Base-by-base conservation (phyloP, 78 protist species). In the Polysphondylium violaceum region DNA sequence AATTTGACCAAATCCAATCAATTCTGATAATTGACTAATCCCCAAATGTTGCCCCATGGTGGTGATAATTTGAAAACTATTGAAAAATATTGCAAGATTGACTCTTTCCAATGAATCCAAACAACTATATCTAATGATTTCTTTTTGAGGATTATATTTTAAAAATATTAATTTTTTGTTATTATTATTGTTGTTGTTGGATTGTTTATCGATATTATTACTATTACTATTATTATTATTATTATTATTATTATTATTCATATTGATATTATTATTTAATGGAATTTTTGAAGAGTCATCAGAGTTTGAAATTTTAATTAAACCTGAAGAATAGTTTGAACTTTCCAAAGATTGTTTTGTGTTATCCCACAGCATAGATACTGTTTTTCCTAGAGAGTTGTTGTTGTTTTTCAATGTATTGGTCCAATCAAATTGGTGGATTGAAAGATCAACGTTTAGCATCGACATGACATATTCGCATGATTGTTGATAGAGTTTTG, bases 71-170 rank as follows among this genome's bases (percentile, higher is more conserved):
- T 83, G 91, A 44, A 83, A 83, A 29, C 51, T 29, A 8, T 59
- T 41, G 44, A 83, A 83, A 31, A 68, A 83, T 41, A 50, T 55
- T 1, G 29, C 91, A 33, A 83, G 55, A 59, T 83, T 83, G 3
- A 83, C 91, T 21, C 91, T 8, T 59, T 83, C 91, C 43, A 83
- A 56, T 58, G 91, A 83, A 27, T 83, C 91, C 12, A 83, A 40
- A 33, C 91, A 83, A 59, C 72, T 83, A 33, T 56, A 83, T 59
- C 76, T 69, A 1, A 69, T 53, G 14, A 83, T 83, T 12, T 83
- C 91, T 59, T 69, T 83, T 58, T 83, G 91, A 23, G 67, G 77
- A 3, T 23, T 35, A 44, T 43, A 83, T 4, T 67, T 31, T 83
- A 55, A 43, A 83, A 41, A 43, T 11, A 83, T 23, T 1, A 74